phyloP scores from a whole-genome alignment of 2,329 filamentous ascomycete genomes.

The Epichloe brachyelytri region DNA sequence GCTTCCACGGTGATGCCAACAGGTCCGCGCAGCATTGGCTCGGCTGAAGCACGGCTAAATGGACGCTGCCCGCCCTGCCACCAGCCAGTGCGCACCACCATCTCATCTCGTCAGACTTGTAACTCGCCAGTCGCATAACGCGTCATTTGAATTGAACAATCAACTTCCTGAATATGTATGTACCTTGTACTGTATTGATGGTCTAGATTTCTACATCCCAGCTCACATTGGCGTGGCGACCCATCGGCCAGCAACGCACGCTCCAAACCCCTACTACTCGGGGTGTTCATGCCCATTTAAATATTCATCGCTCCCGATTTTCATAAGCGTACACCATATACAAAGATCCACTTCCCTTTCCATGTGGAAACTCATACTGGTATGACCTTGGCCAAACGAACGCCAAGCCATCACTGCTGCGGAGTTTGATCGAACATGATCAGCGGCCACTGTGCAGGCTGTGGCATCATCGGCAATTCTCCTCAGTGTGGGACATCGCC shows the following conservation, averaged over 20 bases:
- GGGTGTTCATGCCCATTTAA: not conserved
- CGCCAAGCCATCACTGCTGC: conserved; percentile 1
- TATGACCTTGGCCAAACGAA: not conserved
- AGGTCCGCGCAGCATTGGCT: not conserved
- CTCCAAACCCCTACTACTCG: too few relatives aligned
- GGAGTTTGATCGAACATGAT: conserved; percentile 18
- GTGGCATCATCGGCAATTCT: conserved; percentile 16
- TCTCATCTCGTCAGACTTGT: too few relatives aligned
- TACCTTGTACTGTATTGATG: too few relatives aligned
- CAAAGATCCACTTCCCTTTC: not conserved
- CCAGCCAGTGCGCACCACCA: too few relatives aligned
- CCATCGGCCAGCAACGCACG: too few relatives aligned
- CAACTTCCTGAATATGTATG: too few relatives aligned
- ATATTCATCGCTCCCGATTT: not conserved
- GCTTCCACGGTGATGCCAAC: not conserved
- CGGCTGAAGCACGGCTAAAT: conserved; percentile 15
- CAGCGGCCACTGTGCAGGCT: conserved; percentile 18
- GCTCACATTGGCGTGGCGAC: too few relatives aligned
- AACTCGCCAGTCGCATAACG: too few relatives aligned
- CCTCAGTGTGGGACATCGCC: not conserved
- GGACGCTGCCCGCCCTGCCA: not conserved
- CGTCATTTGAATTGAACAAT: too few relatives aligned
- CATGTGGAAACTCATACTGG: not conserved
- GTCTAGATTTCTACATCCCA: too few relatives aligned
- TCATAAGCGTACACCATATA: not conserved